These are phyloP conservation scores for Macrocybe gigantea DNA, from an alignment of 768 basidiomycete species.

Conservation along the genomic window DNA sequence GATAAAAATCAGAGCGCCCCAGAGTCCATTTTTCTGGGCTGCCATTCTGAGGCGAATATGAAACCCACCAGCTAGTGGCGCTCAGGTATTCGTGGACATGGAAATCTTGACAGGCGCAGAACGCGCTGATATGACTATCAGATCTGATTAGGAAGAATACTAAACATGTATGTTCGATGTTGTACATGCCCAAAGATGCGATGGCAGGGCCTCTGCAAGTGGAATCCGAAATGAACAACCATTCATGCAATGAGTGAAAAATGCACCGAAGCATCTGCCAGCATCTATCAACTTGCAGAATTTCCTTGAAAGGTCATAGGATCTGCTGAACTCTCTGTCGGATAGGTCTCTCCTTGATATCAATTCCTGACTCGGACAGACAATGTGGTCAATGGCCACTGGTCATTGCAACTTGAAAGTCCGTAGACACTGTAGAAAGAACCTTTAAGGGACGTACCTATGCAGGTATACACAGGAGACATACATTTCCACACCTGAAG, in stretches of 20 bases:
- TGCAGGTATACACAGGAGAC: no score
- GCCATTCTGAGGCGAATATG: background rate
- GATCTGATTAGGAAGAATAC: background rate
- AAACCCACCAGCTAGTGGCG: conserved; percentile 14
- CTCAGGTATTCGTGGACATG: conserved; percentile 33
- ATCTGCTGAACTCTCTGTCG: no score
- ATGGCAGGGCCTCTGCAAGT: conserved; percentile 30
- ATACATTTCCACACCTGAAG: no score
- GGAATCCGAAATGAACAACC: background rate
- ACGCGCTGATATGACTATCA: conserved; percentile 29
- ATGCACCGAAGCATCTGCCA: conserved; percentile 33
- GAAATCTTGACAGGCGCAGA: conserved; percentile 31
- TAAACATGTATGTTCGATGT: background rate
- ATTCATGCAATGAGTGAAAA: background rate
- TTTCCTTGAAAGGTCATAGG: conserved; percentile 30
- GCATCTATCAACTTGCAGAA: conserved; percentile 33
- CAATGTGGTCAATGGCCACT: no score
- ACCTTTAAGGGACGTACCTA: no score
- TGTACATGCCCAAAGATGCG: conserved; percentile 35
- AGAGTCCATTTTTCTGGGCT: conserved; percentile 29
- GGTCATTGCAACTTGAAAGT: no score
- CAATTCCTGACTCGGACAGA: no score
- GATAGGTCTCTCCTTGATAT: no score
- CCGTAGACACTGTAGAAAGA: no score
- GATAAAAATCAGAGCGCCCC: conserved; percentile 43